Base-by-base conservation (phyloP, 1,284 basidiomycete genomes). In the Pholiota adiposa region DNA sequence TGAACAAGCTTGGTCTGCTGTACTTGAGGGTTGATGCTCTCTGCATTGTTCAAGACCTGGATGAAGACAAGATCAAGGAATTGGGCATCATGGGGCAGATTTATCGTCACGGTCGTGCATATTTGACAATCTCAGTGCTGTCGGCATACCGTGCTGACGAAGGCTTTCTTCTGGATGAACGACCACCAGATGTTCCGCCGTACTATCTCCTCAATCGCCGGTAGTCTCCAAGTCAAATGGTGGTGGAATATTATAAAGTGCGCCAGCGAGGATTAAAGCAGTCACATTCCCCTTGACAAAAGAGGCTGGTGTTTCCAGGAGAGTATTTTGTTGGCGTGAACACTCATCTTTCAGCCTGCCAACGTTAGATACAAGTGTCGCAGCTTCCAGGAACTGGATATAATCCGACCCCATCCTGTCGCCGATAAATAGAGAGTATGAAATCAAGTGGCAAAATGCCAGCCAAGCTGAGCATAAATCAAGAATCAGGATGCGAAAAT, bases 231-330 rank as follows among this genome's bases (percentile, higher is more conserved):
- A 48, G 58, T 6, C 44, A 38, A 8, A 55, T 59, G 53, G 6
- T 21, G 3, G 2, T 51, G 18, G 43, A 59, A 21, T 49, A 40
- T 9, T 41, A 33, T 21, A 59, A 51, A 18, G 48, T 46, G 16
- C 57, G 51, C 23, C 51, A 33, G 25, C 38, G n/a, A 16, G 36
- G 46, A 7, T 46, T 38, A 12, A 11, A 16, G 7, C n/a, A 51
- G 49, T 29, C 48, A 59, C n/a, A 11, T 18, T 1, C 46, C 58
- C 3, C 53, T 54, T 19, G 36, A 54, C 6, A 18, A 51, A 27
- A 53, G 58, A 12, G 58, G 58, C 3, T 59, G 58, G 58, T 59
- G 58, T 19, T 27, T 59, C 21, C 58, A 59, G 33, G 53, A 55
- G 55, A 51, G 53, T 12, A 33, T 36, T 6, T 48, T 59, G 14